Evolutionary conservation across 768 basidiomycete genomes (phyloP), one percentile per base, ranked within the genome.

Genomic region (Boletellus sp.): DNA sequence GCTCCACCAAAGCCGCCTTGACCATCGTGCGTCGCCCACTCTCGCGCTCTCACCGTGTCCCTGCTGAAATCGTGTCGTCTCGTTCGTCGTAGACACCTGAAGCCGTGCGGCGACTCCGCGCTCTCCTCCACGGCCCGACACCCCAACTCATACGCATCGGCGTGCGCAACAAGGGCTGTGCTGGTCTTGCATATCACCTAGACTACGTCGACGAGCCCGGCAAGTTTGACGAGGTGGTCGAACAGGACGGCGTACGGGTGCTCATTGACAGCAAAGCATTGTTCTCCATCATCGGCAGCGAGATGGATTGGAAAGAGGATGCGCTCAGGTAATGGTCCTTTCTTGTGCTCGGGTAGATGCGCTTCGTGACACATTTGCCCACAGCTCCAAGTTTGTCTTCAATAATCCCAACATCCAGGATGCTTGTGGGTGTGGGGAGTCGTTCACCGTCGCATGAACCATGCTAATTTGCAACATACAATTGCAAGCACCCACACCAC

Each of bases 231-330:
- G 96, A 98, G 65, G 80, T 97, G 16, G 94, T 98, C 19, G 84
- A 92, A 66, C 96, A 98, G 71, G 94, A 97, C 56, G 95, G 89
- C 2, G 91, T 96, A 22, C 80, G 77, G 56, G 95, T 99, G 39
- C 74, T 98, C 54, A 93, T 98, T 66, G 96, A 99, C 73, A 87
- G 85, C 65, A 97, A 94, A 69, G 96, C 96, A 22, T 71, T 99
- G 55, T 98, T 99, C 67, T 93, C 90, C 51, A 96, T 99, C 58
- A 96, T 99, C 53, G 96, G 96, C 43, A 95, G 92, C 68, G 90
- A 90, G 77, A 99, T 99, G 96, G 93, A 95, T 65, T 99, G 96
- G 96, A 78, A 83, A 52, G 96, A 98, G 72, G 93, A 95, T 66
- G 70, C 83, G 28, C 72, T 99, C 37, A 94, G 92, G 87, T 89